Percentiles rank a stretch among this genome's conserved stretches.
Conservation (phyloP, 179 eudicot species). For the Actinidia chinensis region DNA sequence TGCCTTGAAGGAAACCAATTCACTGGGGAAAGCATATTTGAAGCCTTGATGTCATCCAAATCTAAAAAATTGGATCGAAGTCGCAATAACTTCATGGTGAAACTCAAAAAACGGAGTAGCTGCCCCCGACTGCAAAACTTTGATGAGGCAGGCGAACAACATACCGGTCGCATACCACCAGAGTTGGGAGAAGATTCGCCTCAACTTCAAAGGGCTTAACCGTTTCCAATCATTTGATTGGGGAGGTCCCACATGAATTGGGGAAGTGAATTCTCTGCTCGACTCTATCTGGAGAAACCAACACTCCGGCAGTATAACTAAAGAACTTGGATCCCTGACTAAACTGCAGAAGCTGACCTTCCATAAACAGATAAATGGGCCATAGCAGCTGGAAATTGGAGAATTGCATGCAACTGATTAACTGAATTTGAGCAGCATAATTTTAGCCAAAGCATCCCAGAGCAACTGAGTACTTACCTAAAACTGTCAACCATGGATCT, state of each 20-base stretch:
- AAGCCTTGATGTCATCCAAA: constrained; percentile 29
- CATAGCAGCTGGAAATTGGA: constrained; percentile 27
- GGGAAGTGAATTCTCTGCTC: constrained; percentile 32
- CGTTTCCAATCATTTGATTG: constrained; percentile 20
- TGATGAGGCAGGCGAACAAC: constrained; percentile 36
- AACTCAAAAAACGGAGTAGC: constrained; percentile 15
- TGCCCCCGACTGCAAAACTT: constrained; percentile 15
- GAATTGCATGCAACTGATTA: constrained; percentile 15
- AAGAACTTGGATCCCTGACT: constrained; percentile 35
- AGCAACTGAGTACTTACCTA: not conserved
- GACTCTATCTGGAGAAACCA: constrained; percentile 42
- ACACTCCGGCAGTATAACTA: constrained; percentile 43
- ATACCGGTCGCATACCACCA: constrained; percentile 23
- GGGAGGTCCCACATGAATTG: constrained; percentile 33
- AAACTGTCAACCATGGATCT: constrained; percentile 27
- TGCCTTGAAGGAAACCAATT: constrained; percentile 25
- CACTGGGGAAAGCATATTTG: constrained; percentile 21
- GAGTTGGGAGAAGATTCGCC: constrained; percentile 16
- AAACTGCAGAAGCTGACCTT: constrained; percentile 30
- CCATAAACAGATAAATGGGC: no score
- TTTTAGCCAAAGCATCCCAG: constrained; percentile 22
- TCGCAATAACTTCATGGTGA: constrained; percentile 28
- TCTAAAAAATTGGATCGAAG: constrained; percentile 22
- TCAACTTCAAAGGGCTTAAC: constrained; percentile 22
- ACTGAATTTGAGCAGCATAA: constrained; percentile 37